phyloP scores from a whole-genome alignment of 1,139 yeast species.

The Debaryomyces nepalensis region DNA sequence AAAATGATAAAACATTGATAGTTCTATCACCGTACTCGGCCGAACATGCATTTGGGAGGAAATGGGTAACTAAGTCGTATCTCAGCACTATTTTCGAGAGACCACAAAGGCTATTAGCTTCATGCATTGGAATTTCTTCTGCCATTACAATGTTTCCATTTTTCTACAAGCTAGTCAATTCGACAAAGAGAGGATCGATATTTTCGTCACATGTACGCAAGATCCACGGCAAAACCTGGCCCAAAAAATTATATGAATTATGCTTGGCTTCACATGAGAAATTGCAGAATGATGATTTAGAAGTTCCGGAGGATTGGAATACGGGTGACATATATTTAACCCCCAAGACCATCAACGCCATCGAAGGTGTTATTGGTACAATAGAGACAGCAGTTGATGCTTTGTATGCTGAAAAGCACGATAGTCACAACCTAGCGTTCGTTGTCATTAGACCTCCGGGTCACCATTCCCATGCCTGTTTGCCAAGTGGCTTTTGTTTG shows the following conservation, averaged over 20 bases:
- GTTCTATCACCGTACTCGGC: conserved; percentile 63
- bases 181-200: conserved; percentile 52
- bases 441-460: conserved; percentile 85
- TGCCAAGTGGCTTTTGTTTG: conserved; percentile 87
- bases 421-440: conserved; percentile 61
- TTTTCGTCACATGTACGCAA: conserved; percentile 63
- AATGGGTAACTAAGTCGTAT: conserved; percentile 76
- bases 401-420: conserved; percentile 39
- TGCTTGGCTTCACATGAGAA: conserved; percentile 64
- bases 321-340: conserved; percentile 81
- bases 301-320: conserved; percentile 84
- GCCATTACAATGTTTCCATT: conserved; percentile 75
- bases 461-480: conserved; percentile 84
- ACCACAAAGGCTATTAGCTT: conserved; percentile 79
- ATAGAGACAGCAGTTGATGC: conserved; percentile 74
- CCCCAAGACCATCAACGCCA: conserved; percentile 69
- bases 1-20: conserved; percentile 55
- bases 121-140: conserved; percentile 77
- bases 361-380: conserved; percentile 82
- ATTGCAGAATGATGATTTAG: conserved; percentile 59
- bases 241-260: conserved; percentile 58
- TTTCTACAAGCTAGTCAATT: conserved; percentile 56
- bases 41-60: conserved; percentile 73
- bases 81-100: conserved; percentile 77
- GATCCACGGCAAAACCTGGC: conserved; percentile 83